Percentiles rank a stretch among this genome's conserved stretches.
Evolutionary conservation across 768 basidiomycete species (phyloP).

Genomic region (Trametes cingulata): DNA sequence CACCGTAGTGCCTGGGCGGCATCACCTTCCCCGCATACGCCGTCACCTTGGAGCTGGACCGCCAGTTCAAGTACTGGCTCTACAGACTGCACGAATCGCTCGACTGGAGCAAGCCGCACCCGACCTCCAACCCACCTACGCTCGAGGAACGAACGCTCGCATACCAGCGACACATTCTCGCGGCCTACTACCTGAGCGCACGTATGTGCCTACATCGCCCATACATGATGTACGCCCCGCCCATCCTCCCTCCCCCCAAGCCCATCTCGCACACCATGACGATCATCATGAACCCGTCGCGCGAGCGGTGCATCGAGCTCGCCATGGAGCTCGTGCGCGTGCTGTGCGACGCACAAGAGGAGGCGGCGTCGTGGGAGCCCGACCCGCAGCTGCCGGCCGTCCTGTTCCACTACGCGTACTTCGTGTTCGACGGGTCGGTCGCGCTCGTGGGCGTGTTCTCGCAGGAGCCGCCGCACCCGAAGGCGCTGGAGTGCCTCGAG

Average conservation of each 20-base stretch:
- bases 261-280: slow-evolving; percentile 24
- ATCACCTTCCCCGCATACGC: slow-evolving; percentile 28
- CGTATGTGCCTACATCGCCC: slow-evolving; percentile 48
- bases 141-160: slow-evolving; percentile 35
- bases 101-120: slow-evolving; percentile 33
- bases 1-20: slow-evolving; percentile 22
- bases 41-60: slow-evolving; percentile 44
- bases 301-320: slow-evolving; percentile 40
- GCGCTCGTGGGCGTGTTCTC: slow-evolving; percentile 45
- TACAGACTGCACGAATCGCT: slow-evolving; percentile 43
- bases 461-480: slow-evolving; percentile 39
- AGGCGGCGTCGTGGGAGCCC: slow-evolving; percentile 24
- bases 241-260: slow-evolving; percentile 23
- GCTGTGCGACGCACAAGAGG: slow-evolving; percentile 42
- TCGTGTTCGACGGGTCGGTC: slow-evolving; percentile 48
- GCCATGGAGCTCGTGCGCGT: slow-evolving; percentile 46
- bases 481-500: slow-evolving; percentile 37
- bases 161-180: slow-evolving; percentile 45
- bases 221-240: slow-evolving; percentile 37
- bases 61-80: slow-evolving; percentile 47
- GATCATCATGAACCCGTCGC: slow-evolving; percentile 34
- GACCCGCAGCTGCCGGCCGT: slow-evolving; percentile 12
- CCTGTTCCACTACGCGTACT: slow-evolving; percentile 27
- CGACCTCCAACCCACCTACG: neutral
- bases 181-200: slow-evolving; percentile 48